A percentile compares a stretch with the other conserved stretches of the same genome.
These are phyloP conservation scores for Cryptococcus sp. DNA, from an alignment of 1,284 basidiomycete species.

Conservation along the genomic window DNA sequence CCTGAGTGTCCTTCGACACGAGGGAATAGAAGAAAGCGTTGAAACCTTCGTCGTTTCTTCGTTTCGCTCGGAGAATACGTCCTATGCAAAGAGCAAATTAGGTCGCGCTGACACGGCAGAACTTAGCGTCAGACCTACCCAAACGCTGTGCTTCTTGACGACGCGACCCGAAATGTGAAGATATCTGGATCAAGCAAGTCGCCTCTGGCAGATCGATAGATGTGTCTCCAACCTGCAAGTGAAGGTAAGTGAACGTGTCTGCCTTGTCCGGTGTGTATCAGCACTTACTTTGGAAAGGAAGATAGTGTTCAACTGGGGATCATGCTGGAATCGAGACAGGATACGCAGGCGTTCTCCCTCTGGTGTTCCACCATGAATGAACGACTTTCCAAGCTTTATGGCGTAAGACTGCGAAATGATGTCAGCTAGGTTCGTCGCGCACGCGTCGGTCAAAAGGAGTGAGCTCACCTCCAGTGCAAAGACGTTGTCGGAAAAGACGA, in stretches of 20 bases:
- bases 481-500: slow-evolving; percentile 99
- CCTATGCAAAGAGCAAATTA: slow-evolving; percentile 57
- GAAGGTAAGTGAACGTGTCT: slow-evolving; percentile 18
- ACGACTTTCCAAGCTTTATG: slow-evolving; percentile 88
- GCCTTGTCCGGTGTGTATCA: slow-evolving; percentile 5
- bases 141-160: slow-evolving; percentile 96
- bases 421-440: slow-evolving; percentile 15
- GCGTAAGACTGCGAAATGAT: slow-evolving; percentile 76
- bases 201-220: slow-evolving; percentile 99
- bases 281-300: slow-evolving; percentile 85
- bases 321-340: slow-evolving; percentile 92
- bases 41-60: slow-evolving; percentile 98
- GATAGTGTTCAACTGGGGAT: slow-evolving; percentile 95
- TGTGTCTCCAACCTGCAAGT: slow-evolving; percentile 88
- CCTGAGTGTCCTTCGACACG: slow-evolving; percentile 97
- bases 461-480: slow-evolving; percentile 83
- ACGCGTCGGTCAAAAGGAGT: background rate
- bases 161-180: slow-evolving; percentile 98
- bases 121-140: slow-evolving; percentile 58
- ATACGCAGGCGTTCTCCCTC: slow-evolving; percentile 96
- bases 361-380: slow-evolving; percentile 95
- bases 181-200: slow-evolving; percentile 98
- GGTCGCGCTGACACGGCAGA: background rate
- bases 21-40: slow-evolving; percentile 99
- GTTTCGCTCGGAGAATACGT: slow-evolving; percentile 93